phyloP scores from a whole-genome alignment of 2,329 filamentous ascomycete genomes.

The Ambrosiella beaveri region DNA sequence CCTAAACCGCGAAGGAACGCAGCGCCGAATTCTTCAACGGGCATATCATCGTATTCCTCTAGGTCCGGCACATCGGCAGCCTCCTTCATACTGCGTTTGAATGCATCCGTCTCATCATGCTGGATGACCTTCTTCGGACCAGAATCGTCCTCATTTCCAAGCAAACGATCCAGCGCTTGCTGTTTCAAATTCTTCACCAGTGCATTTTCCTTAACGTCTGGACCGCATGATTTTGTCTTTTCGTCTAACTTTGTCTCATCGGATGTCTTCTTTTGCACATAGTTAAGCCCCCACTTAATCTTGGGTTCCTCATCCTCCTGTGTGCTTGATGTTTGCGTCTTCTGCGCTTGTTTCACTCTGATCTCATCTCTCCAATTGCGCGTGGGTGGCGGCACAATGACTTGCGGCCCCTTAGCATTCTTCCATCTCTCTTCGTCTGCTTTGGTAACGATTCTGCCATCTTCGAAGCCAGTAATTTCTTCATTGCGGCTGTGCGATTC shows the following conservation, averaged over 20 bases:
- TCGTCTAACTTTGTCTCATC: background rate
- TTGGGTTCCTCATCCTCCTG: slow-evolving; percentile 28
- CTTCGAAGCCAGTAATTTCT: slow-evolving; percentile 11
- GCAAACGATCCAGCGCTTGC: slow-evolving; percentile 48
- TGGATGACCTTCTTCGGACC: slow-evolving; percentile 34
- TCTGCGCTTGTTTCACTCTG: slow-evolving; percentile 2
- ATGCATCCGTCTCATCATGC: slow-evolving; percentile 48
- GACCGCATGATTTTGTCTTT: background rate
- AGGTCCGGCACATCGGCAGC: slow-evolving; percentile 62
- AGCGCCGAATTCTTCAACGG: slow-evolving; percentile 87
- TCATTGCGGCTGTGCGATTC: slow-evolving; percentile 8
- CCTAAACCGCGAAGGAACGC: slow-evolving; percentile 86
- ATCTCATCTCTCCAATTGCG: slow-evolving; percentile 13
- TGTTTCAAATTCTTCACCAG: slow-evolving; percentile 23
- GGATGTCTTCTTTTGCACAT: slow-evolving; percentile 3
- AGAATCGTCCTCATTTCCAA: slow-evolving; percentile 31
- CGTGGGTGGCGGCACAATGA: slow-evolving; percentile 12
- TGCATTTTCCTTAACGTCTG: background rate
- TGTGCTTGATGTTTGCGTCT: slow-evolving; percentile 15
- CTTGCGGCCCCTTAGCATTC: slow-evolving; percentile 1
- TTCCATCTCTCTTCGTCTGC: background rate
- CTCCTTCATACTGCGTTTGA: slow-evolving; percentile 48
- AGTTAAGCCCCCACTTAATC: slow-evolving; percentile 35
- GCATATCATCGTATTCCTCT: slow-evolving; percentile 73
- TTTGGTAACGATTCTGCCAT: slow-evolving; percentile 1